Evolutionary conservation across 305 asterid genomes (phyloP).

Genomic region (Fraxinus sp.): DNA sequence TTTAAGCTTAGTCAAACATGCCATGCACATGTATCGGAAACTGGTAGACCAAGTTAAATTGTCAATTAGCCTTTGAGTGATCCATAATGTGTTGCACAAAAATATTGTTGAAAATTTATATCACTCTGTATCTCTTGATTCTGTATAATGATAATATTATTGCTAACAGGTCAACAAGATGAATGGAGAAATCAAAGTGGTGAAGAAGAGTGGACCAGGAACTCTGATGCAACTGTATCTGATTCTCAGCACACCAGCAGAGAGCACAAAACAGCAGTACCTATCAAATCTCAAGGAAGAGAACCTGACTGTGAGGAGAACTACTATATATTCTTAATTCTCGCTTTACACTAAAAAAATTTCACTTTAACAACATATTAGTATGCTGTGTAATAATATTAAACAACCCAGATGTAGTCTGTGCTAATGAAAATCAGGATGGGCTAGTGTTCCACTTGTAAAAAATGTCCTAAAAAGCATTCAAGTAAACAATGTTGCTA

Average conservation of each 20-base stretch:
- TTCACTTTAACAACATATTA: not conserved
- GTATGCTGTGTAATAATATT: not conserved
- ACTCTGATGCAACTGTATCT: slow-evolving; percentile 74
- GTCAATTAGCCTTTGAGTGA: not conserved
- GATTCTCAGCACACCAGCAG: slow-evolving; percentile 50
- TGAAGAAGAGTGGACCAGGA: slow-evolving; percentile 73
- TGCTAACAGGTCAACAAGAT: slow-evolving; percentile 72
- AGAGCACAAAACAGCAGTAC: slow-evolving; percentile 41
- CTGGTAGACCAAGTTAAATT: not conserved
- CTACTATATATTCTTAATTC: not conserved
- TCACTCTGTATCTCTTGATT: slow-evolving; percentile 10
- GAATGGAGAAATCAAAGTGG: slow-evolving; percentile 92
- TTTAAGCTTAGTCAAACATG: not conserved
- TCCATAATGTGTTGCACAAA: not conserved
- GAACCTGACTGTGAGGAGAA: slow-evolving; percentile 52
- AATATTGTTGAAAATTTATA: not conserved
- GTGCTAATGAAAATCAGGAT: not conserved
- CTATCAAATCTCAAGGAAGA: slow-evolving; percentile 51
- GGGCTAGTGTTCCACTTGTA: not conserved
- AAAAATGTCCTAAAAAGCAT: not conserved
- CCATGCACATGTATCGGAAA: not conserved
- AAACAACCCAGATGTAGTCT: not conserved
- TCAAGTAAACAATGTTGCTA: not conserved
- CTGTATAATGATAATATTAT: slow-evolving; percentile 13
- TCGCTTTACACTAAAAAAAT: slow-evolving; percentile 4